Percentiles rank a stretch among this genome's conserved stretches.
phyloP scores from a whole-genome alignment of 2,329 filamentous ascomycete genomes.

The Amauroascus niger region DNA sequence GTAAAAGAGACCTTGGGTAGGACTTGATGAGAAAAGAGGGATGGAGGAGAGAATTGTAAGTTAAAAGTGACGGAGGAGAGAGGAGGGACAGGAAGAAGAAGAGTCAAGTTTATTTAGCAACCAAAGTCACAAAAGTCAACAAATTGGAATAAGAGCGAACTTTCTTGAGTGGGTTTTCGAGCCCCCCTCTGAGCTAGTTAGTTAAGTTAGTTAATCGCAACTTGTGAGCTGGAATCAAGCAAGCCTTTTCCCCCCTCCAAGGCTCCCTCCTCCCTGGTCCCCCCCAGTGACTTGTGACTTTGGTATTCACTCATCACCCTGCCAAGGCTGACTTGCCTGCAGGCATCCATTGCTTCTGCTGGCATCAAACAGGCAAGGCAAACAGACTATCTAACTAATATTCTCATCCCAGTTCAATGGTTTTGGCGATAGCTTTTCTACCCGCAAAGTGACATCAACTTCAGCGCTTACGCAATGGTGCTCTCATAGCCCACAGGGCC shows the following conservation, averaged over 20 bases:
- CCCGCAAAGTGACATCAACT: background rate
- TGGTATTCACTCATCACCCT: background rate
- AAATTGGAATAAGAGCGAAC: background rate
- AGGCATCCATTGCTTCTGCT: background rate
- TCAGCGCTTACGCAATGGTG: background rate
- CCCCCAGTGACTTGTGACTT: background rate
- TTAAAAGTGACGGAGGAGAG: background rate
- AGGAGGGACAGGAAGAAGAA: background rate
- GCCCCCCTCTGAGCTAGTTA: background rate
- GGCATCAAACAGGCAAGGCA: background rate
- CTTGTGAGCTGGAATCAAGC: background rate
- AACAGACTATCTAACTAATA: background rate
- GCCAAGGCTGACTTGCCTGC: conserved; percentile 6
- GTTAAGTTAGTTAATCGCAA: too few relatives aligned
- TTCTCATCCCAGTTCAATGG: background rate
- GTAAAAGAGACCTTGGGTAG: background rate
- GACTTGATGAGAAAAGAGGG: background rate
- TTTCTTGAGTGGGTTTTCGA: background rate
- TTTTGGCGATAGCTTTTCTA: background rate
- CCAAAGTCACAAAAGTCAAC: background rate
- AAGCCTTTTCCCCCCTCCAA: background rate
- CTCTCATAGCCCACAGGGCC: background rate
- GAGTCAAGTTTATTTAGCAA: background rate
- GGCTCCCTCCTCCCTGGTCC: background rate
- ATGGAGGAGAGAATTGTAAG: too few relatives aligned